These are phyloP conservation scores for Pseudisothecium myosuroides DNA, from an alignment of 225 moss, liverwort and hornwort genomes.

Conservation along the genomic window DNA sequence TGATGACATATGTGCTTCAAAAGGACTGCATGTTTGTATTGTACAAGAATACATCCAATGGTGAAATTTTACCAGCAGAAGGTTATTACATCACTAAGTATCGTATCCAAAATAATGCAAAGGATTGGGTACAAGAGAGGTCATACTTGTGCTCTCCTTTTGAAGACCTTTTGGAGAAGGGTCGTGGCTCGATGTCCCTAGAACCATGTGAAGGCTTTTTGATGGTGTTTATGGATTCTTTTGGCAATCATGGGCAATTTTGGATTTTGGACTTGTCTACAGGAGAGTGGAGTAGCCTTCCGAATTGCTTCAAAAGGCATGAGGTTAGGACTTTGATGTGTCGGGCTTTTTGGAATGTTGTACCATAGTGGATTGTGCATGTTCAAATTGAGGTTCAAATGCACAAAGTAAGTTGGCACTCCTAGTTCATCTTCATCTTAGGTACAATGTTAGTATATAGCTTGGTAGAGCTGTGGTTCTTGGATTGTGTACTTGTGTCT, in stretches of 20 bases:
- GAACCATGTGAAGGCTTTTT: not conserved
- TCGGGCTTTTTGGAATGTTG: not conserved
- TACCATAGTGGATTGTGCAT: not conserved
- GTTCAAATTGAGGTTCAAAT: too few relatives aligned
- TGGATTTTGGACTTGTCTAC: not conserved
- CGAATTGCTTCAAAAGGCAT: not conserved
- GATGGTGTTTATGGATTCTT: not conserved
- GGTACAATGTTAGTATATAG: not conserved
- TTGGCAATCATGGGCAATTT: fast-evolving
- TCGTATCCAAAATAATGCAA: too few relatives aligned
- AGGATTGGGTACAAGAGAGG: too few relatives aligned
- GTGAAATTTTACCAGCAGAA: too few relatives aligned
- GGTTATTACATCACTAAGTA: too few relatives aligned
- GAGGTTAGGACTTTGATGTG: fast-evolving
- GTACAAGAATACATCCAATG: too few relatives aligned
- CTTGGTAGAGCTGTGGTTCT: too few relatives aligned
- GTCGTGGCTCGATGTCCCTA: not conserved
- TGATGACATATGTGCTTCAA: not conserved
- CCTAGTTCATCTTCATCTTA: not conserved
- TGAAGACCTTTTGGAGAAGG: too few relatives aligned
- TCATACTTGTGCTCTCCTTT: too few relatives aligned
- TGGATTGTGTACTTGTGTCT: not conserved
- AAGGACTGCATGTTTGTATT: not conserved
- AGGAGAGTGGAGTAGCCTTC: not conserved
- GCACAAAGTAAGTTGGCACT: not conserved